Conservation (phyloP, 169 alveolate species). For the Plasmodium reichenowi region DNA sequence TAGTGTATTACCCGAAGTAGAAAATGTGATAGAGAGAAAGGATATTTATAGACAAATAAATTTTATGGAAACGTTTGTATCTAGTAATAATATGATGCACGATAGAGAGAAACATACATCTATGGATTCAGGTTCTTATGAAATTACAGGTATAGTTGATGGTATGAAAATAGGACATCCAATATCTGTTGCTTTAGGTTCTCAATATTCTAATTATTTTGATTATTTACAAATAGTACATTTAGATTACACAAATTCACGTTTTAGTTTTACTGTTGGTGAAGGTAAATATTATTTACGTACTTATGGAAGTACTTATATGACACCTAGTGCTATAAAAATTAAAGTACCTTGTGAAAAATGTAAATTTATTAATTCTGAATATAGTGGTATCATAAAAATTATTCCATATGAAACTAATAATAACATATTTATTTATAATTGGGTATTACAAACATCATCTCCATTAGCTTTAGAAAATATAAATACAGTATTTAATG, state of each 20-base stretch:
- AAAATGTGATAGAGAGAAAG: not conserved
- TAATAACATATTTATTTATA: slow-evolving; percentile 72
- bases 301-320: slow-evolving; percentile 81
- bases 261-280: slow-evolving; percentile 77
- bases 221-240: slow-evolving; percentile 79
- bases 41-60: slow-evolving; percentile 5
- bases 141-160: slow-evolving; percentile 78
- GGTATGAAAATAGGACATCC: slow-evolving; percentile 80
- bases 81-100: slow-evolving; percentile 43
- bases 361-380: slow-evolving; percentile 76
- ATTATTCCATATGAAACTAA: slow-evolving; percentile 59
- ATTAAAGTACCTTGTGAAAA: slow-evolving; percentile 79
- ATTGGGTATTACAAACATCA: slow-evolving; percentile 81
- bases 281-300: slow-evolving; percentile 82
- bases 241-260: slow-evolving; percentile 46
- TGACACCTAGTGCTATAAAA: slow-evolving; percentile 81
- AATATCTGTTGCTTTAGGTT: slow-evolving; percentile 84
- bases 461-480: slow-evolving; percentile 82
- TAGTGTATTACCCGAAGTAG: not conserved
- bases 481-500: slow-evolving; percentile 74
- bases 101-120: slow-evolving; percentile 14
- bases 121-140: not conserved
- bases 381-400: slow-evolving; percentile 20
- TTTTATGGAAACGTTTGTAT: slow-evolving; percentile 55
- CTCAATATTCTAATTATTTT: slow-evolving; percentile 80